Percentiles rank a stretch among this genome's conserved stretches.
Conservation (phyloP, 495 filamentous ascomycete genomes). For the Xylaria cubensis region DNA sequence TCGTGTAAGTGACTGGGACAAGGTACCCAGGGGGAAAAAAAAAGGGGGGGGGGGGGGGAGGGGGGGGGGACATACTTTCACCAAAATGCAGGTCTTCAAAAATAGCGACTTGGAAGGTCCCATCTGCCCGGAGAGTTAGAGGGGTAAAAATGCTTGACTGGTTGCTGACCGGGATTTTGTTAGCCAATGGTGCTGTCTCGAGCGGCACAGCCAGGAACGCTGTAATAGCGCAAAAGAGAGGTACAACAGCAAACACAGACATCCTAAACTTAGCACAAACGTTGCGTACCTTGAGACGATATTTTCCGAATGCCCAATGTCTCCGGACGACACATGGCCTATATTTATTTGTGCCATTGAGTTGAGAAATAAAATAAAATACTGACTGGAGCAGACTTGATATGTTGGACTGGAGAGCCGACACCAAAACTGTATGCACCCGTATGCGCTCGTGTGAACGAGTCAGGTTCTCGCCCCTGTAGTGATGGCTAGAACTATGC, state of each 20-base stretch:
- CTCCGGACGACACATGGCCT: conserved; percentile 28
- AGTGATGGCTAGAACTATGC: conserved; percentile 13
- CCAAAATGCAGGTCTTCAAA: conserved; percentile 76
- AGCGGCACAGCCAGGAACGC: conserved; percentile 17
- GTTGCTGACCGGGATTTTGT: conserved; percentile 25
- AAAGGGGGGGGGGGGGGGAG: too few species aligned
- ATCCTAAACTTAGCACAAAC: conserved; percentile 16
- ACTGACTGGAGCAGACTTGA: neutral
- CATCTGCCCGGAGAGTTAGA: conserved; percentile 48
- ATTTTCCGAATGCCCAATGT: neutral
- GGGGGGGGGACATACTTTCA: conserved; percentile 56
- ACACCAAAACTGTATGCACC: neutral
- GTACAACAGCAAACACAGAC: conserved; percentile 12
- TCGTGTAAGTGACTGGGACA: neutral
- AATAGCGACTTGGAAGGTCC: conserved; percentile 59
- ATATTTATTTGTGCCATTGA: conserved; percentile 41
- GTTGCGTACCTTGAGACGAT: conserved; percentile 26
- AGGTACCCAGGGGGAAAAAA: neutral
- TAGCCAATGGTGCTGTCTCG: conserved; percentile 7
- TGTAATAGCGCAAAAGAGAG: conserved; percentile 25
- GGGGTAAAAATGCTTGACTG: conserved; percentile 34
- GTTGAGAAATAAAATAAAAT: neutral
- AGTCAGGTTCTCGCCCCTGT: conserved; percentile 11
- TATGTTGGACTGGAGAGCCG: neutral
- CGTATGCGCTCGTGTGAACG: neutral